phyloP scores from a whole-genome alignment of 768 basidiomycete species.

The Trametes cingulata region DNA sequence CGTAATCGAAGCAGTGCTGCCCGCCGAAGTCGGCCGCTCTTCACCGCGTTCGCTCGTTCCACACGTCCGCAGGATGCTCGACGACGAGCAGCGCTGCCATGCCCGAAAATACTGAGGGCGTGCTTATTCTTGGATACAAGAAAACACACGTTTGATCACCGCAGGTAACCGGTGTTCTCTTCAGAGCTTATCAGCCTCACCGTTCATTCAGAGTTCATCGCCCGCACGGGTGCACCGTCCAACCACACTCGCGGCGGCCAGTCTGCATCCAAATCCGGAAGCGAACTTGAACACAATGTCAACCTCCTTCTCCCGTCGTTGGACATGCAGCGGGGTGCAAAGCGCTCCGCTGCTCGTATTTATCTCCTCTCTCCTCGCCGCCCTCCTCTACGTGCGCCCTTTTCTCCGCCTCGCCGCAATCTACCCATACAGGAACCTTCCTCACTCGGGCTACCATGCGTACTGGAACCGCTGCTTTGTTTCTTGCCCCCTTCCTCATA shows the following conservation, averaged over 20 bases:
- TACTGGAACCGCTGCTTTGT: constrained; percentile 32
- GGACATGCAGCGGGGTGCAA: background rate
- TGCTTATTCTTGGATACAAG: background rate
- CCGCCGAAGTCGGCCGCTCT: background rate
- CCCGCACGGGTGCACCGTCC: background rate
- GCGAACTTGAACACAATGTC: constrained; percentile 11
- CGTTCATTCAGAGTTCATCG: background rate
- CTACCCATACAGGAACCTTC: constrained; percentile 23
- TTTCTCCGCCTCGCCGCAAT: constrained; percentile 14
- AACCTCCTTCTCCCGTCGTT: constrained; percentile 5
- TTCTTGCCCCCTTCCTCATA: constrained; percentile 21
- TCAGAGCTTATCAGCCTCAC: background rate
- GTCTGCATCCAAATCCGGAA: background rate
- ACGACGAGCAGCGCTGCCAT: background rate
- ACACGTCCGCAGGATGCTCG: background rate
- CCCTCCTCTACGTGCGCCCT: constrained; percentile 29
- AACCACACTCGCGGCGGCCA: background rate
- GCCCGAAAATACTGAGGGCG: background rate
- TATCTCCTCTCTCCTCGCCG: constrained; percentile 22
- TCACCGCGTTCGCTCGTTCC: background rate
- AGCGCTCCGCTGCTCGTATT: background rate
- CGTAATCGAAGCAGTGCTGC: constrained; percentile 1
- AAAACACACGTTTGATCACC: background rate
- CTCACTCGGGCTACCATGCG: constrained; percentile 32
- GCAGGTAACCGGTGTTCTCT: background rate